Conservation (phyloP, 1,139 yeast species). For the Yamadazyma triangularis region DNA sequence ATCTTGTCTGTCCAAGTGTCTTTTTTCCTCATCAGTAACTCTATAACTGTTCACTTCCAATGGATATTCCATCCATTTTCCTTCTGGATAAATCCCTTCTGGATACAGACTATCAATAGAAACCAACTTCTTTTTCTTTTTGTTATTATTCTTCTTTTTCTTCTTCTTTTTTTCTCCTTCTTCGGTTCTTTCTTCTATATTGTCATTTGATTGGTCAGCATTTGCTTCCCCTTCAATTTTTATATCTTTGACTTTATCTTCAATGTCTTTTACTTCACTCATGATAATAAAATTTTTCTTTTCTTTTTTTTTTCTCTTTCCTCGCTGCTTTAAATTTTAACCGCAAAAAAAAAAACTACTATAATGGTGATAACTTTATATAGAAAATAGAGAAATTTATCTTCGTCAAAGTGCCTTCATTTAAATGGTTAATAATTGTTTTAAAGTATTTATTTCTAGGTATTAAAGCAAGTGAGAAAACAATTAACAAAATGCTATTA, state of each 20-base stretch:
- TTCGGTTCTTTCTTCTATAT: slow-evolving; percentile 9
- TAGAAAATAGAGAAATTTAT: no score
- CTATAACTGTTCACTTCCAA: slow-evolving; percentile 72
- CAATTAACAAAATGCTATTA: neutral
- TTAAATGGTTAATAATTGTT: no score
- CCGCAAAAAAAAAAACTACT: no score
- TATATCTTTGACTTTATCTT: slow-evolving; percentile 11
- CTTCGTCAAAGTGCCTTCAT: no score
- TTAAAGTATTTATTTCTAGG: no score
- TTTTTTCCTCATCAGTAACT: slow-evolving; percentile 79
- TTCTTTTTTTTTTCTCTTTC: neutral
- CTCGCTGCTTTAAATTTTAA: neutral
- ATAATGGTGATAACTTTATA: no score
- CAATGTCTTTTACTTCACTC: slow-evolving; percentile 9
- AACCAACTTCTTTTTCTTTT: slow-evolving; percentile 41
- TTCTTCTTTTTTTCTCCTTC: slow-evolving; percentile 6
- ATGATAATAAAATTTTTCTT: slow-evolving; percentile 4
- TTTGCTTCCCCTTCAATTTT: slow-evolving; percentile 5
- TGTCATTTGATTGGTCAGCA: slow-evolving; percentile 4
- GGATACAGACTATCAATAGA: slow-evolving; percentile 69
- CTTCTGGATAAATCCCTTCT: slow-evolving; percentile 77
- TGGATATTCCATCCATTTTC: slow-evolving; percentile 76
- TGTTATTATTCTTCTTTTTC: slow-evolving; percentile 47
- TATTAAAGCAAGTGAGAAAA: neutral
- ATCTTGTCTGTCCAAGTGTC: slow-evolving; percentile 70